Evolutionary conservation across 2,329 filamentous ascomycete species (phyloP), one percentile per base, ranked within the genome.

Genomic region (Thielaviopsis punctulata): DNA sequence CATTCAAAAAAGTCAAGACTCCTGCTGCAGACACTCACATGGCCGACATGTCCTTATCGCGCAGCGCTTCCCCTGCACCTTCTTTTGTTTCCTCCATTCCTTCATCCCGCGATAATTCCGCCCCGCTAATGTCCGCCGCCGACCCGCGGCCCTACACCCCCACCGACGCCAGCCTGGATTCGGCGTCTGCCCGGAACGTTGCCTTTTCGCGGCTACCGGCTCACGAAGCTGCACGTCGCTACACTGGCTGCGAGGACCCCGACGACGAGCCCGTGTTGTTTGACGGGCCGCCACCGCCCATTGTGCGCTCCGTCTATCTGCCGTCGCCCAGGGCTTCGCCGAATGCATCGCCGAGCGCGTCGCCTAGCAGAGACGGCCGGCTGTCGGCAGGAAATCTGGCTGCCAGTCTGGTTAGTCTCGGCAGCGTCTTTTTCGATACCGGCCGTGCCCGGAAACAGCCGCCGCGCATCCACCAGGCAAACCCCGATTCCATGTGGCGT

Each of bases 261-360:
- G 21, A 65, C 60, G 48, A 58, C 58, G 8, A 64, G 60, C 12
- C 55, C 62, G 7, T 46, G 2, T 64, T 75, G 45, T 76, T 75
- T 53, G 59, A 63, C 2, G 71, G 72, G 1, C 73, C 73, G 0
- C 73, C 73, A 0, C 71, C 73, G 1, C 73, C 73, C 3, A 75
- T 76, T 52, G 66, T 69, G 1, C 57, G 62, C 5, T 73, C 73
- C 0, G 63, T 66, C 2, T 54, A 69, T 23, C 43, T 55, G 30
- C 4, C 45, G 18, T n/a, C n/a, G n/a, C n/a, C n/a, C n/a, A n/a
- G n/a, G n/a, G n/a, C n/a, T n/a, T 51, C 52, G 19, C 51, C 69
- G 2, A 58, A 57, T n/a, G 57, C 54, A 48, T 54, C 56, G 48
- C 47, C n/a, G 23, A 54, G 13, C 55, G 58, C 1, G 57, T 59